Evolutionary conservation across 768 basidiomycete genomes (phyloP).

Genomic region (Pisolithus tinctorius): DNA sequence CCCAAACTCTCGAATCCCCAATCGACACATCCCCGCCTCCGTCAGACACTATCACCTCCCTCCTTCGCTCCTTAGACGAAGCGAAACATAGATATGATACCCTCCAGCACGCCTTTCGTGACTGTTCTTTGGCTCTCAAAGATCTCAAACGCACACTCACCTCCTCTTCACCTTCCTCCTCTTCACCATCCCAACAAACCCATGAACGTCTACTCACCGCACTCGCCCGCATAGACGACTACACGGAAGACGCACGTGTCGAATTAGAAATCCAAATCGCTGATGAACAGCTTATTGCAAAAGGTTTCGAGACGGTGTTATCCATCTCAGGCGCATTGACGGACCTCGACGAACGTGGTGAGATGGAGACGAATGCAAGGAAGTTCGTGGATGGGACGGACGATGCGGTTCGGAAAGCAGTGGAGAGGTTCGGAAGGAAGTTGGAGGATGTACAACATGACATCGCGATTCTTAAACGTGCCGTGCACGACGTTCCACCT

Average conservation of each 20-base stretch:
- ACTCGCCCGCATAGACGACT: constrained; percentile 61
- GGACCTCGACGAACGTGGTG: constrained; percentile 19
- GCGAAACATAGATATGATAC: constrained; percentile 52
- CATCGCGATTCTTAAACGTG: constrained; percentile 59
- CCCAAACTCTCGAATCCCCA: neutral
- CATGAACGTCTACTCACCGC: constrained; percentile 39
- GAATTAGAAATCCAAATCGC: constrained; percentile 75
- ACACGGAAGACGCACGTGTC: constrained; percentile 71
- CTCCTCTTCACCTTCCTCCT: constrained; percentile 3
- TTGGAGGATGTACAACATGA: constrained; percentile 72
- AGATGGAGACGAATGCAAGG: constrained; percentile 44
- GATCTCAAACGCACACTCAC: constrained; percentile 36
- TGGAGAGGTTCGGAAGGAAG: constrained; percentile 47
- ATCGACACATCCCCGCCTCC: neutral
- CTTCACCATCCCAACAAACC: neutral
- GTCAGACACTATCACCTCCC: constrained; percentile 15
- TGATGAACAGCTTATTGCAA: constrained; percentile 60
- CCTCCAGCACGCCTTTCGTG: constrained; percentile 57
- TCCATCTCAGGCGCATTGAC: constrained; percentile 43
- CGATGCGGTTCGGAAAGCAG: constrained; percentile 37
- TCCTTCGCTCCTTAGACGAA: constrained; percentile 40
- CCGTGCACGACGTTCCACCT: constrained; percentile 39
- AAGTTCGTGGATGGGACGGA: constrained; percentile 54
- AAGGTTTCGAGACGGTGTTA: constrained; percentile 66
- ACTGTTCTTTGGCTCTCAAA: constrained; percentile 63